Evolutionary conservation across 495 filamentous ascomycete genomes (phyloP), one percentile per base, ranked within the genome.

Genomic region (Tuber magnatum): DNA sequence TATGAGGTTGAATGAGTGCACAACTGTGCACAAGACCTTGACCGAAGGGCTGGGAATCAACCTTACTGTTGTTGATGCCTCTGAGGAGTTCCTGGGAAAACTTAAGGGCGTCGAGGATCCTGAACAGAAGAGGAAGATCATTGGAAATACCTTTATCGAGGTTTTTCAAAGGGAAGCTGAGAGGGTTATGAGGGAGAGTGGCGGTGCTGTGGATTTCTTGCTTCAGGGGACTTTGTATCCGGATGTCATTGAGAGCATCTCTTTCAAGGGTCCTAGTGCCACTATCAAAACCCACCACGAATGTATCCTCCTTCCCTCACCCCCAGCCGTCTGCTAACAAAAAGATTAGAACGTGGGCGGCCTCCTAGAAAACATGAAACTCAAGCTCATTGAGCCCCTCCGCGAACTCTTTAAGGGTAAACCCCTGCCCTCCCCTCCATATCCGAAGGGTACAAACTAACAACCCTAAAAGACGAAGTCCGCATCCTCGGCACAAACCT

Each of bases 91-190:
- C 86, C 83, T 97, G 35, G 84, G 82, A 14, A 85, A 89, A 24
- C 87, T 99, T 14, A 90, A 90, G 83, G 94, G 93, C 40, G 88
- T 95, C 51, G 85, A 86, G 48, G 92, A 97, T 61, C 95, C 95
- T 0, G 94, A 98, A 85, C 88, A 90, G 84, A 99, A 99, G 87
- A 88, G 94, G 41, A 97, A 95, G 85, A 89, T 97, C 80, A 97
- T 99, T 80, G 94, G 93, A 43, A 87, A 86, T 75, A 91, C 88
- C 35, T 86, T 84, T 84, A 97, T 97, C 81, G 93, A 97, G 76
- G 84, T 97, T 38, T 97, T 97, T 84, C 90, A 97, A 83, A 86
- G 90, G 43, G 90, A 92, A 75, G 94, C 93, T 4, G 87, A 90
- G 77, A 87, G 90, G 82, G 93, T 97, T 44, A 92, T 80, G 87